Conservation (phyloP, 1,284 basidiomycete genomes). For the Grifola frondosa region DNA sequence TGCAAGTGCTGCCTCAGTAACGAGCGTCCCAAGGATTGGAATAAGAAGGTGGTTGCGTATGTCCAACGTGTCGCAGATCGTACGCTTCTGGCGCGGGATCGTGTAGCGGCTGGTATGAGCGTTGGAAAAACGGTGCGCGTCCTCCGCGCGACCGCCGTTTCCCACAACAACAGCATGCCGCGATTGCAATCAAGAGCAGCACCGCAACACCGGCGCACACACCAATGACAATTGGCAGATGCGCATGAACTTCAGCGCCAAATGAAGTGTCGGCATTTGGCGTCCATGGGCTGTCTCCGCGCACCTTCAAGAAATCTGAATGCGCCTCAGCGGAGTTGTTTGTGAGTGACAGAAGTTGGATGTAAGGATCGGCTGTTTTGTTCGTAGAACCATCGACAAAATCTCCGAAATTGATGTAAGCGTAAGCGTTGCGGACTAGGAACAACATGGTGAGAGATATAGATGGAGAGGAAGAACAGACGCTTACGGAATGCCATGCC, state of each 20-base stretch:
- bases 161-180: slow-evolving; percentile 7
- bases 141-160: too few relatives aligned
- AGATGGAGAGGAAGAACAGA: neutral
- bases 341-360: slow-evolving; percentile 34
- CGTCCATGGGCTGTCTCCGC: slow-evolving; percentile 24
- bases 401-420: slow-evolving; percentile 36
- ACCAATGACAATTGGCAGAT: slow-evolving; percentile 28
- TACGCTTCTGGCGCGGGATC: slow-evolving; percentile 18
- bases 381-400: slow-evolving; percentile 32
- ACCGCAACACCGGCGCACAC: slow-evolving; percentile 20
- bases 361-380: slow-evolving; percentile 29
- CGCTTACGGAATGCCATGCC: slow-evolving; percentile 37
- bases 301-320: slow-evolving; percentile 31
- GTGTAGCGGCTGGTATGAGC: slow-evolving; percentile 18
- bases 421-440: slow-evolving; percentile 37
- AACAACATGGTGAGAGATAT: neutral
- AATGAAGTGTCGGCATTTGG: slow-evolving; percentile 2
- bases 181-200: slow-evolving; percentile 14
- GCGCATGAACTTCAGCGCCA: slow-evolving; percentile 18
- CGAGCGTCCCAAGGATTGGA: slow-evolving; percentile 12
- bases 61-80: slow-evolving; percentile 2
- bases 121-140: slow-evolving; percentile 7
- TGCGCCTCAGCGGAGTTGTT: slow-evolving; percentile 29
- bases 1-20: slow-evolving; percentile 3
- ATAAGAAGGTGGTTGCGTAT: slow-evolving; percentile 2